Evolutionary conservation across 768 basidiomycete genomes (phyloP).

Genomic region (Naganishia kalamii): DNA sequence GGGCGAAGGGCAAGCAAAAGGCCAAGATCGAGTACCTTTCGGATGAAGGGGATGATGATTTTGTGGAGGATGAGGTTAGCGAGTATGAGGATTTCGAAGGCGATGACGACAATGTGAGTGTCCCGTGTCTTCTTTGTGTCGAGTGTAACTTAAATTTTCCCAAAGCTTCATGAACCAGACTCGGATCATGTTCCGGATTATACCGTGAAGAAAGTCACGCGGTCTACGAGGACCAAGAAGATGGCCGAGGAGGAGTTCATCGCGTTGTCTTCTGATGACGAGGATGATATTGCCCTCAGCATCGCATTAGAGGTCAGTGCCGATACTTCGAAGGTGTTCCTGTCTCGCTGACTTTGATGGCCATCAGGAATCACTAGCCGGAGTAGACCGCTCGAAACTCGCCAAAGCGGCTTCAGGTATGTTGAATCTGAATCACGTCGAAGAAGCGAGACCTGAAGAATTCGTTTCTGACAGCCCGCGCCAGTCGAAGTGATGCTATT

Average conservation of each 20-base stretch:
- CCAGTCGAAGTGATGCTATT: background rate
- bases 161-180: conserved; percentile 9
- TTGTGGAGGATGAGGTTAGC: conserved; percentile 1
- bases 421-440: background rate
- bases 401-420: conserved; percentile 6
- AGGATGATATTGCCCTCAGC: conserved; percentile 3
- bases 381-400: conserved; percentile 7
- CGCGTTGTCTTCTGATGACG: conserved; percentile 7
- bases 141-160: background rate
- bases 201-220: conserved; percentile 4
- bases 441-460: background rate
- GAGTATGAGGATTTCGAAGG: conserved; percentile 14
- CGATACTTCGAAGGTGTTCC: background rate
- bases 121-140: background rate
- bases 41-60: conserved; percentile 1
- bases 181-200: conserved; percentile 10
- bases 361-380: background rate
- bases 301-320: conserved; percentile 5
- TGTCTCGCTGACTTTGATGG: background rate
- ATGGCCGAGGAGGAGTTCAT: conserved; percentile 3
- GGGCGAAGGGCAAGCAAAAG: conserved; percentile 40
- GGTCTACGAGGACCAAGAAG: background rate
- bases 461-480: background rate
- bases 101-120: conserved; percentile 7
- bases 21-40: conserved; percentile 34